Percentiles rank a stretch among this genome's conserved stretches.
phyloP scores from a whole-genome alignment of 2,329 filamentous ascomycete species.

The Coleophoma eucalyptorum region DNA sequence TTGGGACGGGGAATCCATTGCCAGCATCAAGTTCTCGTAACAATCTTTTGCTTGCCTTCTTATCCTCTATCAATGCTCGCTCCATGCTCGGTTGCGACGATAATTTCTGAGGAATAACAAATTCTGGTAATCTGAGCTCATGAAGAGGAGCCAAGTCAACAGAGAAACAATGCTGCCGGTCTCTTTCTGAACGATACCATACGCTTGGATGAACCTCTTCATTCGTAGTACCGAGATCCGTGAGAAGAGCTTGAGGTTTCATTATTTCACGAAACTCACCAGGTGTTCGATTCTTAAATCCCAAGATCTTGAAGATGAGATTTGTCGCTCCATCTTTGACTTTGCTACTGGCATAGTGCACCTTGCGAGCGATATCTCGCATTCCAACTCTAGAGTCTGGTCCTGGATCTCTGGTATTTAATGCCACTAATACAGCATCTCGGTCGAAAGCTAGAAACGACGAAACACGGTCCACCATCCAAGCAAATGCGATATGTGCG shows the following conservation, averaged over 20 bases:
- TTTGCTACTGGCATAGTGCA: neutral
- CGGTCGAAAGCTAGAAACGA: neutral
- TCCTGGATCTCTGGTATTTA: neutral
- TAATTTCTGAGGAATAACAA: neutral
- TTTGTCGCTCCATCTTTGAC: neutral
- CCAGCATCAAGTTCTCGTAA: neutral
- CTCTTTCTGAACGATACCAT: neutral
- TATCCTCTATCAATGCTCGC: neutral
- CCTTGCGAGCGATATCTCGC: neutral
- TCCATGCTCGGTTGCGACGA: neutral
- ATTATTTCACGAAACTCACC: neutral
- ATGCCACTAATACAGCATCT: neutral
- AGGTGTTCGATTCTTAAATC: neutral
- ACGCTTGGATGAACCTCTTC: conserved; percentile 1
- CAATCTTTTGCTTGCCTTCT: neutral
- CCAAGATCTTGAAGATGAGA: neutral
- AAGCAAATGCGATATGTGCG: conserved; percentile 1
- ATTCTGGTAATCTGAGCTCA: neutral
- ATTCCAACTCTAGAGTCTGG: neutral
- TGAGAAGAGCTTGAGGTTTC: neutral
- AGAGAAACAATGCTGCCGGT: neutral
- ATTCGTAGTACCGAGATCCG: neutral
- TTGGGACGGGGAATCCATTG: neutral
- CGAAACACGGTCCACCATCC: neutral
- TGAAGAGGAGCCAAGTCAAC: neutral